phyloP scores from a whole-genome alignment of 495 filamentous ascomycete species.

The Bacidia gigantensis region DNA sequence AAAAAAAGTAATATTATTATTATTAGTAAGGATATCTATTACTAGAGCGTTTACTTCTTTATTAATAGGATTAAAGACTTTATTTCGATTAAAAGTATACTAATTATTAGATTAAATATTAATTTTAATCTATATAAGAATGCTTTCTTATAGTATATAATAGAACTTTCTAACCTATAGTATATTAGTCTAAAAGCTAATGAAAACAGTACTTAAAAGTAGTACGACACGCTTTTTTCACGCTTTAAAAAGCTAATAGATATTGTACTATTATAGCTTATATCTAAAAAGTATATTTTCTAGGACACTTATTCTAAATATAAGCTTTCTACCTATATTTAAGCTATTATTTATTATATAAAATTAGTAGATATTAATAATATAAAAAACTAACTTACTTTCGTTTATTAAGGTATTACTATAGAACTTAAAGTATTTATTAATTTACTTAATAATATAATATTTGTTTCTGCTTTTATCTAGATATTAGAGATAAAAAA shows the following conservation, averaged over 20 bases:
- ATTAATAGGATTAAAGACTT: neutral
- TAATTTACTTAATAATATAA: no score
- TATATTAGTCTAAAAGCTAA: neutral
- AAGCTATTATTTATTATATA: no score
- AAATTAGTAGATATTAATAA: no score
- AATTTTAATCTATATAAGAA: constrained; percentile 1
- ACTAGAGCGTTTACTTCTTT: neutral
- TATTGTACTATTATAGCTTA: no score
- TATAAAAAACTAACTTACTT: no score
- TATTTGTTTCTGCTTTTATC: no score
- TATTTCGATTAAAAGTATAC: neutral
- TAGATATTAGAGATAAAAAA: no score
- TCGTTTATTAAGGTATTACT: no score
- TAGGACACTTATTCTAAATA: no score
- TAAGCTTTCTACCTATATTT: no score
- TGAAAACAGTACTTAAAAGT: neutral
- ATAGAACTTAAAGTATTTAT: no score
- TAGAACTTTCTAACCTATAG: neutral
- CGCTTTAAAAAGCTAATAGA: neutral
- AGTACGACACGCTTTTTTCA: neutral
- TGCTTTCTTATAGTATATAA: neutral
- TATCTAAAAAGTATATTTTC: no score
- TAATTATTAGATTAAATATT: neutral
- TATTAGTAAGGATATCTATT: neutral
- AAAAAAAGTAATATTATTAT: neutral